Evolutionary conservation across 164 flowering plant genomes (phyloP).

Genomic region (Liquidambar formosana): DNA sequence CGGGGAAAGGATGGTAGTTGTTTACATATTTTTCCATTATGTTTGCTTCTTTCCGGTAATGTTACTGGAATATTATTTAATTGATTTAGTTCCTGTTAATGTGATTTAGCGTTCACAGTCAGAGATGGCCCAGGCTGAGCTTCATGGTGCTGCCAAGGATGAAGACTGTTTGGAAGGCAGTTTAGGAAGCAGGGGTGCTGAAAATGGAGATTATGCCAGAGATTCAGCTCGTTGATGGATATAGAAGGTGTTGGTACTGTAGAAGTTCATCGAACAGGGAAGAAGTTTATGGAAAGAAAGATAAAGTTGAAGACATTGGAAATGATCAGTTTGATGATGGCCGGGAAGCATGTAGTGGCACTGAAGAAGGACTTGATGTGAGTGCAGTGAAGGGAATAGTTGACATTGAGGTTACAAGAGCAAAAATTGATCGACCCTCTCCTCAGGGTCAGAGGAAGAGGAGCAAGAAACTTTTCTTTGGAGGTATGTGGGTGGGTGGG

Average conservation of each 20-base stretch:
- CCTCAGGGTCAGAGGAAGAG: conserved; percentile 28
- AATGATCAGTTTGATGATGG: conserved; percentile 29
- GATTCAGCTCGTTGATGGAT: conserved; percentile 19
- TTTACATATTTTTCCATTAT: background rate
- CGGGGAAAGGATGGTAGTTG: conserved; percentile 31
- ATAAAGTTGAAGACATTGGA: conserved; percentile 23
- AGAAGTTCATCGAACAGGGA: conserved; percentile 31
- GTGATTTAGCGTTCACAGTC: conserved; percentile 20
- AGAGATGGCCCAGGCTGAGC: conserved; percentile 16
- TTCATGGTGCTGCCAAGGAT: conserved; percentile 18
- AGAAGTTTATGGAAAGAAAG: conserved; percentile 30
- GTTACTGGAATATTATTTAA: background rate
- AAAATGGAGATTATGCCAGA: conserved; percentile 28
- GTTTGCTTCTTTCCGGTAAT: background rate
- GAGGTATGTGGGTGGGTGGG: too few relatives aligned
- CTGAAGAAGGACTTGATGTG: conserved; percentile 32
- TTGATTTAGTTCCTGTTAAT: conserved; percentile 2
- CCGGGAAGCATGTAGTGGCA: conserved; percentile 45
- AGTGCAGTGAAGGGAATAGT: conserved; percentile 18
- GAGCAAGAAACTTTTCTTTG: conserved; percentile 32
- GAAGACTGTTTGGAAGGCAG: conserved; percentile 31
- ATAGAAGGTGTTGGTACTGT: conserved; percentile 42
- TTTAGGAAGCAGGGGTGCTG: conserved; percentile 22
- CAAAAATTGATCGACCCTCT: conserved; percentile 15
- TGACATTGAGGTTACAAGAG: conserved; percentile 22